A percentile compares a stretch with the other conserved stretches of the same genome.
These are phyloP conservation scores for Centella asiatica DNA, from an alignment of 129 eudicot genomes.

Conservation along the genomic window DNA sequence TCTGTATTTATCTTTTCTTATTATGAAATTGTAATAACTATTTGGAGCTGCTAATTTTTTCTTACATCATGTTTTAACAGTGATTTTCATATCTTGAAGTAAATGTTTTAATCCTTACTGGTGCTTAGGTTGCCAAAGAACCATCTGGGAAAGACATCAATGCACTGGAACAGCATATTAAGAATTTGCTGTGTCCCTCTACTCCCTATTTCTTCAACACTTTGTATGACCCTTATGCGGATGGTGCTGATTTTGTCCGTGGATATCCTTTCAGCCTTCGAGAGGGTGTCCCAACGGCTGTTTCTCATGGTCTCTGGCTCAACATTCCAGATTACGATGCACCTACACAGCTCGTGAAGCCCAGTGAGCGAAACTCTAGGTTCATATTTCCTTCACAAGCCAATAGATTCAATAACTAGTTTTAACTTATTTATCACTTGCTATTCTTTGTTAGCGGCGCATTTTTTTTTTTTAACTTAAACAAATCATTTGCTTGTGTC, in stretches of 20 bases:
- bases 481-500: not conserved
- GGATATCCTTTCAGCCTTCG: constrained; percentile 69
- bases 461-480: not conserved
- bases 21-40: too few species aligned
- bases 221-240: constrained; percentile 60
- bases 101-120: not conserved
- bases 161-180: constrained; percentile 60
- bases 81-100: not conserved
- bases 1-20: not conserved
- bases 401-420: not conserved
- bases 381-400: not conserved
- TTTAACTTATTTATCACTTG: not conserved
- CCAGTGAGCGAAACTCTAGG: constrained; percentile 65
- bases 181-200: constrained; percentile 53
- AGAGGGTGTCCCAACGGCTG: constrained; percentile 74
- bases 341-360: constrained; percentile 74
- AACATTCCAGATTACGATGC: constrained; percentile 81
- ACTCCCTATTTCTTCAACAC: constrained; percentile 77
- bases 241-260: constrained; percentile 70
- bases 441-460: not conserved
- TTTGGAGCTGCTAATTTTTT: not conserved
- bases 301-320: constrained; percentile 82
- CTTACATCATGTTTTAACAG: not conserved
- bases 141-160: constrained; percentile 61
- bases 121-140: constrained; percentile 56